Conservation (phyloP, 345 rosid genomes). For the Gossypium turneri region DNA sequence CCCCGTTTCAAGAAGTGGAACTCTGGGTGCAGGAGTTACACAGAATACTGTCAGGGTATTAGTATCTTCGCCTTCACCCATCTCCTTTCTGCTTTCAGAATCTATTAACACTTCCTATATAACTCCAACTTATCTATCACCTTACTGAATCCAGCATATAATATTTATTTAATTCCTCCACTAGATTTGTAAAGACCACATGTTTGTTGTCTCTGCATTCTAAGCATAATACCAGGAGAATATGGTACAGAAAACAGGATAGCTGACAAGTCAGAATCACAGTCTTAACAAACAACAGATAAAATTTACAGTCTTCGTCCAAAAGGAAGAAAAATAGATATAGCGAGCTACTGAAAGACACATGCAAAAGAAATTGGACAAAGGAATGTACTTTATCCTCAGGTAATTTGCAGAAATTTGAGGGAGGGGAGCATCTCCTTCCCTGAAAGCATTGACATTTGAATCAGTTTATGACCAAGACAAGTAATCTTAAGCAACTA, state of each 20-base stretch:
- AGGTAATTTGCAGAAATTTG: constrained; percentile 75
- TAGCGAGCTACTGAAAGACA: not conserved
- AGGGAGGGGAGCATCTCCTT: constrained; percentile 68
- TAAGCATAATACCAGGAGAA: not conserved
- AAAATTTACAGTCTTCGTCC: not conserved
- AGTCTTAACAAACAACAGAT: not conserved
- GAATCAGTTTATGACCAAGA: constrained; percentile 23
- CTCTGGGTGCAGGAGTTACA: not conserved
- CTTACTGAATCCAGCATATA: not conserved
- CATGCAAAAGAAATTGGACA: not conserved
- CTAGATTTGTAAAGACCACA: not conserved
- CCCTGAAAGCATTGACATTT: constrained; percentile 52
- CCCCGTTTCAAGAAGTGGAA: not conserved
- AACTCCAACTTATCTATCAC: not conserved
- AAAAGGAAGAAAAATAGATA: not conserved
- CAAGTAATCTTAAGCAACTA: constrained; percentile 9
- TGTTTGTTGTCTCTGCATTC: not conserved
- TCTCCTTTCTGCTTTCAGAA: not conserved
- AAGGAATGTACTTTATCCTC: constrained; percentile 68
- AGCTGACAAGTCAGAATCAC: not conserved
- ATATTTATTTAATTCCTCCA: not conserved
- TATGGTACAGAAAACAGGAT: not conserved
- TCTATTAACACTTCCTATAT: not conserved
- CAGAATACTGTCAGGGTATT: not conserved
- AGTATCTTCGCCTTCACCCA: not conserved